These are phyloP conservation scores for Verticillium nubilum DNA, from an alignment of 2,329 filamentous ascomycete genomes.

Conservation along the genomic window DNA sequence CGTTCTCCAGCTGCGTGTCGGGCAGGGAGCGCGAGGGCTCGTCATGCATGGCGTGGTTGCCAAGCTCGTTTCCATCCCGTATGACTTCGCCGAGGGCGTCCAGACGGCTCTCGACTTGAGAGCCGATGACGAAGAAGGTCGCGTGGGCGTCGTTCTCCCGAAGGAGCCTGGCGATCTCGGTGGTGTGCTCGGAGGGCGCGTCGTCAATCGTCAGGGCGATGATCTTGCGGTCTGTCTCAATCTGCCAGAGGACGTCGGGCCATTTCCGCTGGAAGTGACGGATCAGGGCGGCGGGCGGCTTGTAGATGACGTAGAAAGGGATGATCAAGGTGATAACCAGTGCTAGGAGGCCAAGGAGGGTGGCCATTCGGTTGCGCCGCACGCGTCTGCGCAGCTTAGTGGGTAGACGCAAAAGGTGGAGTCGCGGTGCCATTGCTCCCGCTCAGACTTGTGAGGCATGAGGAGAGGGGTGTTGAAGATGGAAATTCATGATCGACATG, in stretches of 20 bases:
- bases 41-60: conserved; percentile 86
- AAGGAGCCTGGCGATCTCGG: conserved; percentile 65
- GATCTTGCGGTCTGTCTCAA: conserved; percentile 52
- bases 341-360: conserved; percentile 35
- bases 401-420: conserved; percentile 48
- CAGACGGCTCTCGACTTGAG: conserved; percentile 58
- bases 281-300: conserved; percentile 69
- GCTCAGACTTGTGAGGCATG: not conserved
- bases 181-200: conserved; percentile 68
- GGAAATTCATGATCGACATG: not conserved
- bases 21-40: conserved; percentile 63
- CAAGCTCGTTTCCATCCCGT: conserved; percentile 64
- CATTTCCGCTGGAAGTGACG: conserved; percentile 64
- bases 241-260: conserved; percentile 75
- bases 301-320: conserved; percentile 53
- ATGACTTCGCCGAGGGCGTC: conserved; percentile 52
- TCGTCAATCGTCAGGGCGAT: conserved; percentile 86
- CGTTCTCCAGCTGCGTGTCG: conserved; percentile 50
- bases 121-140: conserved; percentile 86
- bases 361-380: conserved; percentile 53
- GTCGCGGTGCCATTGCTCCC: conserved; percentile 22
- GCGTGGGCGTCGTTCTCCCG: conserved; percentile 61
- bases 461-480: not conserved
- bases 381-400: conserved; percentile 52
- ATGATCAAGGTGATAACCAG: conserved; percentile 28